phyloP scores from a whole-genome alignment of 345 rosid species.

The Populus euphratica region DNA sequence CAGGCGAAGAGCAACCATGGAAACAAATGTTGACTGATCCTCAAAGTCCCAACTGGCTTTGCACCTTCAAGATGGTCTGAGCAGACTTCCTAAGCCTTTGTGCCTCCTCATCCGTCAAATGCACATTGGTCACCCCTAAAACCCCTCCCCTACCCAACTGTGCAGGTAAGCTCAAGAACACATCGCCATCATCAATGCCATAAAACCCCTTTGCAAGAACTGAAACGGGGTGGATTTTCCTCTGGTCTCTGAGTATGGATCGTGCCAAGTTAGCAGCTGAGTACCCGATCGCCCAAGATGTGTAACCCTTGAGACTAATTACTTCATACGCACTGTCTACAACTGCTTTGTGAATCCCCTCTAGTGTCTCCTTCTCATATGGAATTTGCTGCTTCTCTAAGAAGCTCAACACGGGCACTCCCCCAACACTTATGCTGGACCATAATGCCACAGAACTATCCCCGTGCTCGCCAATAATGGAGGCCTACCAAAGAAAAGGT shows the following conservation, averaged over 20 bases:
- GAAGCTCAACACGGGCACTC: conserved; percentile 81
- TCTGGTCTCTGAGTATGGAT: conserved; percentile 73
- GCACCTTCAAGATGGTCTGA: conserved; percentile 59
- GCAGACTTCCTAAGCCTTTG: conserved; percentile 64
- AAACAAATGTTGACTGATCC: not conserved
- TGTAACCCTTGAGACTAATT: conserved; percentile 80
- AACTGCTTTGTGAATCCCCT: conserved; percentile 67
- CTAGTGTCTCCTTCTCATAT: conserved; percentile 72
- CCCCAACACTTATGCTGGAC: conserved; percentile 93
- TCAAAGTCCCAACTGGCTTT: conserved; percentile 61
- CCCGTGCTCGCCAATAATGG: conserved; percentile 86
- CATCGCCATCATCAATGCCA: conserved; percentile 64
- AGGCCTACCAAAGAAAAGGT: conserved; percentile 44
- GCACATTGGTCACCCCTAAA: conserved; percentile 71
- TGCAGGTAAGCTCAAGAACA: conserved; percentile 86
- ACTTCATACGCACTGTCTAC: conserved; percentile 76
- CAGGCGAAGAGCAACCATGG: not conserved
- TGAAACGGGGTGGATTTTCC: conserved; percentile 81
- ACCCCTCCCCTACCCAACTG: conserved; percentile 72
- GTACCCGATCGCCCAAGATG: conserved; percentile 98
- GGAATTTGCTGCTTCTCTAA: conserved; percentile 63
- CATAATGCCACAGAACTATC: conserved; percentile 94
- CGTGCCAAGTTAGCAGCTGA: conserved; percentile 80
- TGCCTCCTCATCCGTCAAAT: conserved; percentile 65
- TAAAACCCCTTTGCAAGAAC: conserved; percentile 84